These are phyloP conservation scores for Trametes cinnabarina DNA, from an alignment of 768 basidiomycete species.

Conservation along the genomic window DNA sequence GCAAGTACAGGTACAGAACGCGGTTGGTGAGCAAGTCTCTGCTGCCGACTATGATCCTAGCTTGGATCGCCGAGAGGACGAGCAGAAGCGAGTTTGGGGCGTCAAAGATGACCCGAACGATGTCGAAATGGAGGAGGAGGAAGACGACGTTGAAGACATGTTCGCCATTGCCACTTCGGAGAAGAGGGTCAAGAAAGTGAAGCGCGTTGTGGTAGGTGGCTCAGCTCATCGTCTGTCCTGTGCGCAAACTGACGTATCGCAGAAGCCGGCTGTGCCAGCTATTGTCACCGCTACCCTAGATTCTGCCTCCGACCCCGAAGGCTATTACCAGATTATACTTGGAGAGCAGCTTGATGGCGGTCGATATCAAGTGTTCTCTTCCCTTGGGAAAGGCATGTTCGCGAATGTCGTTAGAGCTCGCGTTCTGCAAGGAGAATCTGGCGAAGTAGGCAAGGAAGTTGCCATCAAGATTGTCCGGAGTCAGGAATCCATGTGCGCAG, in stretches of 20 bases:
- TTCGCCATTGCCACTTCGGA: slow-evolving; percentile 62
- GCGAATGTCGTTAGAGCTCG: slow-evolving; percentile 93
- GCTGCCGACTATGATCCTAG: slow-evolving; percentile 93
- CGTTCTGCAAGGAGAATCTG: slow-evolving; percentile 62
- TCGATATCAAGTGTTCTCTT: slow-evolving; percentile 91
- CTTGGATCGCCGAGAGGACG: slow-evolving; percentile 81
- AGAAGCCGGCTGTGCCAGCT: slow-evolving; percentile 56
- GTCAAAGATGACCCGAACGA: slow-evolving; percentile 36
- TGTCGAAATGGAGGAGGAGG: slow-evolving; percentile 49
- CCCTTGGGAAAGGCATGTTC: slow-evolving; percentile 98
- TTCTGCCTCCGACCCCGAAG: slow-evolving; percentile 90
- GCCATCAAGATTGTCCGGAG: slow-evolving; percentile 96
- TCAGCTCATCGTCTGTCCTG: not conserved
- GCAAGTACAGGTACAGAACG: slow-evolving; percentile 46
- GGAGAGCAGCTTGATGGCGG: slow-evolving; percentile 93
- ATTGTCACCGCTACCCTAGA: slow-evolving; percentile 80
- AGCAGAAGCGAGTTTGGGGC: slow-evolving; percentile 62
- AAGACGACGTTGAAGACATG: slow-evolving; percentile 92
- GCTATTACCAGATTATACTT: slow-evolving; percentile 91
- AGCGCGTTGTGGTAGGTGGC: slow-evolving; percentile 47
- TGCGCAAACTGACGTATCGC: not conserved
- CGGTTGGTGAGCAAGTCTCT: slow-evolving; percentile 65
- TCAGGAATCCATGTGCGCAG: slow-evolving; percentile 90
- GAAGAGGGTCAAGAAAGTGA: slow-evolving; percentile 58
- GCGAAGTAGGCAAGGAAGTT: slow-evolving; percentile 67